Evolutionary conservation across 2,329 filamentous ascomycete genomes (phyloP).

Genomic region (Pestalotiopsis sp.): DNA sequence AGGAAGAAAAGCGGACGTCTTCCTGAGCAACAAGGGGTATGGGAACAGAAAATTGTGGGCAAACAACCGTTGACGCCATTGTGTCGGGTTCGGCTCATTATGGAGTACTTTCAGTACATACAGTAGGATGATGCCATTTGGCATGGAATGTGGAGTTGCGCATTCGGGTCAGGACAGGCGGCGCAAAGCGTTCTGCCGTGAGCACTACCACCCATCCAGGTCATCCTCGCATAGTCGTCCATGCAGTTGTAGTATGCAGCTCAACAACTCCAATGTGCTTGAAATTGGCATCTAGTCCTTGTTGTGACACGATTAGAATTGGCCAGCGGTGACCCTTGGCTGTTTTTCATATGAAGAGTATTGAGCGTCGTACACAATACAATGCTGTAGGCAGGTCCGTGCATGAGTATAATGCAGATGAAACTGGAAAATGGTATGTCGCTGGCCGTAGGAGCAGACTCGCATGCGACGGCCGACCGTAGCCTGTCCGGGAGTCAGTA

Average conservation of each 20-base stretch:
- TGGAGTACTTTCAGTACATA: too few species aligned
- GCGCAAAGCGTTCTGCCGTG: not conserved
- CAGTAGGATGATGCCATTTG: not conserved
- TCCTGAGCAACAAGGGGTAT: not conserved
- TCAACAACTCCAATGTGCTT: not conserved
- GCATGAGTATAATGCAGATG: not conserved
- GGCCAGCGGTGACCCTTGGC: not conserved
- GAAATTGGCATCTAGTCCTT: too few species aligned
- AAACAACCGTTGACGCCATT: conserved; percentile 5
- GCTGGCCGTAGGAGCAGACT: not conserved
- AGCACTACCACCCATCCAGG: not conserved
- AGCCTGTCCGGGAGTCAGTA: not conserved
- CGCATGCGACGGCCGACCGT: not conserved
- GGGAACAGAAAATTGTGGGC: not conserved
- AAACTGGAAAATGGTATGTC: not conserved
- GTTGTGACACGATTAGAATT: too few species aligned
- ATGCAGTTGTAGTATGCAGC: not conserved
- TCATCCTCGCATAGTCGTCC: not conserved
- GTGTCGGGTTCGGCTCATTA: not conserved
- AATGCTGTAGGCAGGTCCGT: not conserved
- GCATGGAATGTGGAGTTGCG: not conserved
- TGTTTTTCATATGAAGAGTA: not conserved
- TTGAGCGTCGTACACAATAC: not conserved
- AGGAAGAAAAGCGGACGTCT: not conserved
- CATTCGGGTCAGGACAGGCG: not conserved